These are phyloP conservation scores for Hondaea fermentalgiana DNA, from an alignment of 108 stramenopile species.

Conservation along the genomic window DNA sequence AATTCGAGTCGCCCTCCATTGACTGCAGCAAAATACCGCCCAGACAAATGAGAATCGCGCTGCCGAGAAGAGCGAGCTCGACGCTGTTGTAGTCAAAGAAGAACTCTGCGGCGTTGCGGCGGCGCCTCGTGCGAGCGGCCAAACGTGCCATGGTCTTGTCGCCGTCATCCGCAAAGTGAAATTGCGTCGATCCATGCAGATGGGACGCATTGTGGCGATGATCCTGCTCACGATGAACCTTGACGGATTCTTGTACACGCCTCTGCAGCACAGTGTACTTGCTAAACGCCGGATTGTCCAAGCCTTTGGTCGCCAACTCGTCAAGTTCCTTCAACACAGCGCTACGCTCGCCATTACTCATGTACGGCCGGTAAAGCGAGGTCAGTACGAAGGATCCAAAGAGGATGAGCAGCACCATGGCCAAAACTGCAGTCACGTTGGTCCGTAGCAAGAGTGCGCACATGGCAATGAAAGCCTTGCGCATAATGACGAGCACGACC, in stretches of 20 bases:
- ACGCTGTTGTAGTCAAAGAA: slow-evolving; percentile 37
- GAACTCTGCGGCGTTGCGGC: background rate
- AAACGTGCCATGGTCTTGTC: background rate
- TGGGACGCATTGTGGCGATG: background rate
- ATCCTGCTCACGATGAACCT: background rate
- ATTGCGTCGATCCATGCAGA: background rate
- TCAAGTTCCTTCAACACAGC: slow-evolving; percentile 6
- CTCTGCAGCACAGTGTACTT: background rate
- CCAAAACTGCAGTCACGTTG: slow-evolving; percentile 20
- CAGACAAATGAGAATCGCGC: slow-evolving; percentile 20
- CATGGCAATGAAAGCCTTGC: slow-evolving; percentile 28
- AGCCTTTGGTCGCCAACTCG: background rate
- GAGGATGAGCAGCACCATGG: slow-evolving; percentile 24
- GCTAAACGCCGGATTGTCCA: background rate
- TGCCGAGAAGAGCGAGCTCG: slow-evolving; percentile 15
- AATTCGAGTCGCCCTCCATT: background rate
- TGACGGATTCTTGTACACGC: background rate
- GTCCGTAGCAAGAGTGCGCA: slow-evolving; percentile 18
- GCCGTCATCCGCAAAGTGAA: background rate
- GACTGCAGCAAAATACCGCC: slow-evolving; percentile 27
- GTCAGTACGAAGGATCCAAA: slow-evolving; percentile 26
- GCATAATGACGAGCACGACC: slow-evolving; percentile 22
- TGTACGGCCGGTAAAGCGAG: slow-evolving; percentile 23
- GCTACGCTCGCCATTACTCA: slow-evolving; percentile 21
- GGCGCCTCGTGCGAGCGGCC: background rate